These are phyloP conservation scores for Crithidia sp. DNA, from an alignment of 208 protist genomes.

Conservation along the genomic window DNA sequence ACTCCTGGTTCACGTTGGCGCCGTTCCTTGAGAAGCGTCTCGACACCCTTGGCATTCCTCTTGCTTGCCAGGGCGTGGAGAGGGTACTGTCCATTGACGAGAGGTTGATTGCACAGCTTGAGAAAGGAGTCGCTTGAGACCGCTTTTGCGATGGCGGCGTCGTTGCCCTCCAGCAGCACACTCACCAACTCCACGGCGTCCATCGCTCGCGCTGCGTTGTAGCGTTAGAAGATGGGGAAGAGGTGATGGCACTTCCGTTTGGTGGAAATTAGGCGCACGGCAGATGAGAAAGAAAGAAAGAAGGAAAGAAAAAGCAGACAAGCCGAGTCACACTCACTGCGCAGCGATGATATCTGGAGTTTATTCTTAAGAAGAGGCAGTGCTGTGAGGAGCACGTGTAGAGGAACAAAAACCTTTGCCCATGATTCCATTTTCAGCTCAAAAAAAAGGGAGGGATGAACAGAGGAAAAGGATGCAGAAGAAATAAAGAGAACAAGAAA, in stretches of 20 bases:
- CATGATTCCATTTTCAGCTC: too few species aligned
- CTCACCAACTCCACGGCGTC: conserved; percentile 15
- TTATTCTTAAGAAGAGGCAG: too few species aligned
- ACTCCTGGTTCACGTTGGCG: conserved; percentile 40
- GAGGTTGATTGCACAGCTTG: conserved; percentile 21
- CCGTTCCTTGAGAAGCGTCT: conserved; percentile 48
- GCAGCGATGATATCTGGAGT: too few species aligned
- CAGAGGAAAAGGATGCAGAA: not conserved
- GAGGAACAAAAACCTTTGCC: too few species aligned
- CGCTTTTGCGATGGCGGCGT: conserved; percentile 11
- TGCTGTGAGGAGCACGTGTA: too few species aligned
- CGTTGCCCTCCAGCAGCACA: conserved; percentile 16
- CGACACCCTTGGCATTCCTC: conserved; percentile 26
- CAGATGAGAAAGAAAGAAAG: too few species aligned
- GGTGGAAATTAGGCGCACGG: too few species aligned
- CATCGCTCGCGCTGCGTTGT: not conserved
- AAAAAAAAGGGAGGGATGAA: too few species aligned
- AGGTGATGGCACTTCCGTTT: not conserved
- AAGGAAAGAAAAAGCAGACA: too few species aligned
- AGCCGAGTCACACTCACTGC: too few species aligned
- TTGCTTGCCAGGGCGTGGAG: conserved; percentile 49
- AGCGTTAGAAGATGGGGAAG: not conserved
- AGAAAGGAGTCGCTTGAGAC: conserved; percentile 15
- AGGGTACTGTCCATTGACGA: conserved; percentile 52
- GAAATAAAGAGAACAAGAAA: not conserved